Conservation (phyloP, 2,329 filamentous ascomycete genomes). For the Aspergillus melleus region DNA sequence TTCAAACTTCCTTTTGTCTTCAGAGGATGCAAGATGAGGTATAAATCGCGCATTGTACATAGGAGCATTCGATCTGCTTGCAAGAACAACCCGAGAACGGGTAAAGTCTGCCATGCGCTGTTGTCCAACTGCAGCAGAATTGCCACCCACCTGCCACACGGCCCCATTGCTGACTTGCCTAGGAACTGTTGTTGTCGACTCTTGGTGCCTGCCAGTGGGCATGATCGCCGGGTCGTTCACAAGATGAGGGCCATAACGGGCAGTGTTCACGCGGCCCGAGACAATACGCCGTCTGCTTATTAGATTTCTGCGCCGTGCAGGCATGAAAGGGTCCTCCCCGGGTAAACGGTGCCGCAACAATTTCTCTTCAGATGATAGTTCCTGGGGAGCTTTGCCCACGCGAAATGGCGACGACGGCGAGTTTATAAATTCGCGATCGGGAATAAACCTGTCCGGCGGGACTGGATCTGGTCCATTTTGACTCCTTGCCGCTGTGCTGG, state of each 20-base stretch:
- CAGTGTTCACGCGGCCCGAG: slow-evolving; percentile 18
- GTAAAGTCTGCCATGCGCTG: slow-evolving; percentile 53
- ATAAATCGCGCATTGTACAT: slow-evolving; percentile 60
- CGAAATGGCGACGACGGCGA: slow-evolving; percentile 52
- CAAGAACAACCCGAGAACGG: slow-evolving; percentile 64
- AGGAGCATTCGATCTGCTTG: slow-evolving; percentile 71
- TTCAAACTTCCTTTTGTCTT: slow-evolving; percentile 69
- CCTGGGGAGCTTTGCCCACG: slow-evolving; percentile 50
- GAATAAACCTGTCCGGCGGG: slow-evolving; percentile 61
- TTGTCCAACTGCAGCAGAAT: slow-evolving; percentile 55
- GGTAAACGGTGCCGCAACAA: slow-evolving; percentile 45
- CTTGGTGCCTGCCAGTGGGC: slow-evolving; percentile 4
- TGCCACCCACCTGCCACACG: slow-evolving; percentile 76
- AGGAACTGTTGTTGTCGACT: slow-evolving; percentile 17
- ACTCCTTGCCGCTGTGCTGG: slow-evolving; percentile 9
- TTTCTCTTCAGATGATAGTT: slow-evolving; percentile 50
- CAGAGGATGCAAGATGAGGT: slow-evolving; percentile 51
- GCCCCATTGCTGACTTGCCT: slow-evolving; percentile 65
- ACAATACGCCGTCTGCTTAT: slow-evolving; percentile 13
- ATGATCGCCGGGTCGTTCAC: slow-evolving; percentile 27
- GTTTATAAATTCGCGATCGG: slow-evolving; percentile 44
- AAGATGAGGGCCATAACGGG: slow-evolving; percentile 36
- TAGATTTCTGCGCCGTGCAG: slow-evolving; percentile 33
- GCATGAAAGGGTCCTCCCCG: slow-evolving; percentile 55
- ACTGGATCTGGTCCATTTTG: slow-evolving; percentile 25